Base-by-base conservation (phyloP, 768 basidiomycete genomes). In the Amanita fuliginea region DNA sequence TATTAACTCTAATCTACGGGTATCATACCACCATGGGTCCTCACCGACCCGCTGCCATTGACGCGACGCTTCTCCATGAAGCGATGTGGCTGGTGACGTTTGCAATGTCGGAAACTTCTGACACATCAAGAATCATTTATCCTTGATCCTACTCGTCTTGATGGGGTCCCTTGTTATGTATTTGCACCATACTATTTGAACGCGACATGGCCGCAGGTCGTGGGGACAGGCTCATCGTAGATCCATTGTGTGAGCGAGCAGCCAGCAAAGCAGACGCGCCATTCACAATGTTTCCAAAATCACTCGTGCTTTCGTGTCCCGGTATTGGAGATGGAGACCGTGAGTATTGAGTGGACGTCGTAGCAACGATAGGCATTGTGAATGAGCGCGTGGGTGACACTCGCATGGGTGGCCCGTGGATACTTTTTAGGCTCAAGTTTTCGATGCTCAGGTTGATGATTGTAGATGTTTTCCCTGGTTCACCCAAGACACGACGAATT, bases 221-320 rank as follows among this genome's bases (percentile, higher is more conserved):
- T 37, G 81, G 70, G 28, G 71, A 64, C 35, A 86, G 59, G 59
- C 75, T 86, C 60, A 80, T 73, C 62, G 80, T 76, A 3, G 83
- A 86, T 6, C 72, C 70, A 54, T 84, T 86, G 55, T 80, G 69
- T 55, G 84, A 86, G 13, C 84, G 76, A 43, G 77, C 67, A 22
- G 76, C 72, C 47, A 76, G 67, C 43, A 76, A 61, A 19, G 67
- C 67, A 51, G 69, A 62, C 63, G 24, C 42, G 42, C 28, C 28
- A 43, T 28, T 42, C 42, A 24, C 7, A 39, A 18, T 9, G 21
- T 37, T n/a, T n/a, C 67, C 58, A 60, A 65, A 59, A 55, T 54
- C 55, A 51, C 56, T 52, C 52, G 54, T 51, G 44, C 55, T 52
- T n/a, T 56, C 61, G 16, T 26, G n/a, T 5, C 43, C 34, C 7